Conservation (phyloP, 2,329 filamentous ascomycete genomes). For the Penicillium sp. region DNA sequence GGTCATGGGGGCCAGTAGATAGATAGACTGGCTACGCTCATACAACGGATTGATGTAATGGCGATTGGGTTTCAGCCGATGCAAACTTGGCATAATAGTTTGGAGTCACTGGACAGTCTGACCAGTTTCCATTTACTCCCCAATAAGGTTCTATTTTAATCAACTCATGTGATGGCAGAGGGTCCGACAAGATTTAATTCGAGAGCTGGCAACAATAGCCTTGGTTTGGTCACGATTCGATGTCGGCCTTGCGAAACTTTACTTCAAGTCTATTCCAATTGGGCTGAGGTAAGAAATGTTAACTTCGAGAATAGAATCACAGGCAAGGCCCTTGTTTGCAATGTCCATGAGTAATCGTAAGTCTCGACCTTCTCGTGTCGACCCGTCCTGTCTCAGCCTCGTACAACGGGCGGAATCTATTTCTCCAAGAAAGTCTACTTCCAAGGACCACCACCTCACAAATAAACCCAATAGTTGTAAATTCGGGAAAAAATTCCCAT, state of each 20-base stretch:
- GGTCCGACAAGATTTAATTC: background rate
- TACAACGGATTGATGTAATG: background rate
- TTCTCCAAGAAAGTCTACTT: background rate
- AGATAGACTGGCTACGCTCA: background rate
- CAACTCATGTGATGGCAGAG: background rate
- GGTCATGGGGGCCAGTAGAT: background rate
- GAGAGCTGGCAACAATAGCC: background rate
- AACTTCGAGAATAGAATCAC: background rate
- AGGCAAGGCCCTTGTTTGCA: background rate
- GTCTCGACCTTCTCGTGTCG: conserved; percentile 6
- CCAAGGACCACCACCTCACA: background rate
- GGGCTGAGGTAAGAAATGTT: too few relatives aligned
- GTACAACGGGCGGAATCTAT: conserved; percentile 13
- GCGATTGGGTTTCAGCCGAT: background rate
- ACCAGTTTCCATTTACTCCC: background rate
- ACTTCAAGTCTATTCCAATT: too few relatives aligned
- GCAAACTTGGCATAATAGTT: background rate
- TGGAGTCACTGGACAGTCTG: background rate
- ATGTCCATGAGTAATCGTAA: background rate
- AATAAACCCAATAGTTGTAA: background rate
- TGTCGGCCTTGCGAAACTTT: too few relatives aligned
- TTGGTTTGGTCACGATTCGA: background rate
- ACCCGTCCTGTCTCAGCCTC: conserved; percentile 3
- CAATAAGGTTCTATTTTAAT: background rate
- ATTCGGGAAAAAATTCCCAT: conserved; percentile 1